phyloP scores from a whole-genome alignment of 2,329 filamentous ascomycete genomes.

The Stemphylium beticola region DNA sequence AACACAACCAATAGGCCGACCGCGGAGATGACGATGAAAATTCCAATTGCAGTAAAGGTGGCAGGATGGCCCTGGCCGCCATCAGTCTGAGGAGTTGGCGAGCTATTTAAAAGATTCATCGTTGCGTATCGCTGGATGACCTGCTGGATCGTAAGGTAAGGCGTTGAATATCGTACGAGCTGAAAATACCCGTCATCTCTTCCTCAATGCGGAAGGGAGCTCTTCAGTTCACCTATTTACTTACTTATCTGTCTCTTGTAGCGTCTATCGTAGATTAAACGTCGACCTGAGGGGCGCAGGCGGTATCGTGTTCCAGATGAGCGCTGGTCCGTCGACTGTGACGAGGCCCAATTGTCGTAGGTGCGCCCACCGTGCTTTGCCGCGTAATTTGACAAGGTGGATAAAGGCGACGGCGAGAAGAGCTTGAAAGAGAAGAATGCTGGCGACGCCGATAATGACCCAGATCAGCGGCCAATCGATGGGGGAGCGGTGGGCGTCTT shows the following conservation, averaged over 20 bases:
- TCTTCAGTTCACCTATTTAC: neutral
- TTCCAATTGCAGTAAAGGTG: neutral
- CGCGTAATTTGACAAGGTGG: constrained; percentile 3
- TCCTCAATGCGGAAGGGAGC: neutral
- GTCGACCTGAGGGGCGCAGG: constrained; percentile 9
- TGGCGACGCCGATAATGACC: constrained; percentile 3
- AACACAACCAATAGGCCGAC: neutral
- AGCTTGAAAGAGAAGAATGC: constrained; percentile 8
- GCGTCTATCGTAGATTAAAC: constrained; percentile 9
- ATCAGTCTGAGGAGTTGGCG: neutral
- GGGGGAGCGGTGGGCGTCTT: neutral
- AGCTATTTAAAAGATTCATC: neutral
- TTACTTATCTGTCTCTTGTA: neutral
- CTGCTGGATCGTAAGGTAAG: too few species aligned
- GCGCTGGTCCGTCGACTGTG: constrained; percentile 13
- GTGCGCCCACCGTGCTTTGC: constrained; percentile 18
- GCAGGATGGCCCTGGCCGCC: neutral
- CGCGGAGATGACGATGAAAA: neutral
- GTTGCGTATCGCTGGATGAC: neutral
- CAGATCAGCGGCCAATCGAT: constrained; percentile 12
- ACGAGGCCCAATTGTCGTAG: constrained; percentile 19
- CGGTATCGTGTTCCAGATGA: constrained; percentile 22
- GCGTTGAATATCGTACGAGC: neutral
- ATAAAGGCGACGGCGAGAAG: constrained; percentile 1
- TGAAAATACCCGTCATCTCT: neutral